These are phyloP conservation scores for Ustilaginoidea virens DNA, from an alignment of 2,329 filamentous ascomycete species.

Conservation along the genomic window DNA sequence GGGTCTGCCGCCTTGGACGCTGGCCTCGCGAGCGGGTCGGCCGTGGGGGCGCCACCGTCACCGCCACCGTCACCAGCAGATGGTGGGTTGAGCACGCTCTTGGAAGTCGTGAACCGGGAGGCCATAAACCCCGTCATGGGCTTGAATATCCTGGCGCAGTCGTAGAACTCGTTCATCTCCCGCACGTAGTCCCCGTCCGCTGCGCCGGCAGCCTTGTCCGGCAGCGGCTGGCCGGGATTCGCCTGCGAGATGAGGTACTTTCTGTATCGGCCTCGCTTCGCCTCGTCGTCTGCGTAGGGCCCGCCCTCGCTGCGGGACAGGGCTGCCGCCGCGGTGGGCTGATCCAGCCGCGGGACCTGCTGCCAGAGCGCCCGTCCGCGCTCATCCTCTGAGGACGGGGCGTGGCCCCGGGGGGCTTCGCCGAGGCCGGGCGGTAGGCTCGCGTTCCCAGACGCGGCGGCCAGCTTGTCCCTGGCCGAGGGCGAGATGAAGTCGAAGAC, in stretches of 20 bases:
- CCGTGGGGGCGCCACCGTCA: conserved; percentile 5
- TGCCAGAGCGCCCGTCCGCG: conserved; percentile 40
- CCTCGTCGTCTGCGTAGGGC: conserved; percentile 72
- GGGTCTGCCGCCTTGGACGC: conserved; percentile 39
- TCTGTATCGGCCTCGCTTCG: conserved; percentile 68
- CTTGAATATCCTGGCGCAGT: conserved; percentile 60
- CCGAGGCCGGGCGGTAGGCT: conserved; percentile 66
- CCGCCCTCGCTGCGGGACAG: conserved; percentile 47
- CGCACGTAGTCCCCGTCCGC: conserved; percentile 60
- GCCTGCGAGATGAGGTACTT: conserved; percentile 66
- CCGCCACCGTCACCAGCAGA: neutral
- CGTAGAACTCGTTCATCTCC: conserved; percentile 63
- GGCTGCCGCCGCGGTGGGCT: conserved; percentile 51
- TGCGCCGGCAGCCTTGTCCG: conserved; percentile 25
- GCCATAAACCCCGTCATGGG: conserved; percentile 90
- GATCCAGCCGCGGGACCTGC: conserved; percentile 49
- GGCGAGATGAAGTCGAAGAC: conserved; percentile 86
- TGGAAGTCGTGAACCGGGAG: conserved; percentile 70
- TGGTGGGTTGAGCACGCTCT: conserved; percentile 22
- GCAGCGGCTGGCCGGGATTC: conserved; percentile 25
- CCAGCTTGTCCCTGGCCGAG: conserved; percentile 62
- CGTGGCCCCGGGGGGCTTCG: conserved; percentile 53
- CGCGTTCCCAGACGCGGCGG: conserved; percentile 54
- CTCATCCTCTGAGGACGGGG: conserved; percentile 44
- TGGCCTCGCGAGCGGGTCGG: conserved; percentile 15